Evolutionary conservation across 176 grass and related monocot genomes (phyloP).

Genomic region (Thalia dealbata): DNA sequence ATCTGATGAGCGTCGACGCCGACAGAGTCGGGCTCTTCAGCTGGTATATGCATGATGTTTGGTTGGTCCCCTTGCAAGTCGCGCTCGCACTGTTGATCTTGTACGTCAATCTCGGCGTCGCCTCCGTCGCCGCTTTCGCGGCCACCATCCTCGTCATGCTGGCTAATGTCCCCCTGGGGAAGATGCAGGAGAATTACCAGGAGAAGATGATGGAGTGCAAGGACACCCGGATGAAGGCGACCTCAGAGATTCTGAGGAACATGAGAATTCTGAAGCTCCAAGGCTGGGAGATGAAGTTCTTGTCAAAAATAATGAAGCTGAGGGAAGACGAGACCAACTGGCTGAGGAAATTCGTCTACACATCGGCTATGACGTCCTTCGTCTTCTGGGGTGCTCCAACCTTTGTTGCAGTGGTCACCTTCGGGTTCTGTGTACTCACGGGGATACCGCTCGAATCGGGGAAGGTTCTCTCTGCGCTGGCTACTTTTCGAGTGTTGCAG

Average conservation of each 20-base stretch:
- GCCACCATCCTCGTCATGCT: constrained; percentile 61
- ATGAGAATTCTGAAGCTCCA: constrained; percentile 82
- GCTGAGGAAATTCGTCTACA: constrained; percentile 60
- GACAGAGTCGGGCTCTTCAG: constrained; percentile 33
- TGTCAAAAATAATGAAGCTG: constrained; percentile 60
- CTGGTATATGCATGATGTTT: constrained; percentile 72
- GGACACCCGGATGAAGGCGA: constrained; percentile 71
- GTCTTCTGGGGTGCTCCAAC: constrained; percentile 48
- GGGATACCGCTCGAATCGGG: constrained; percentile 59
- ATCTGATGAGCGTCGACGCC: constrained; percentile 68
- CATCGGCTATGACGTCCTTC: constrained; percentile 22
- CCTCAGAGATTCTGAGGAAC: constrained; percentile 67
- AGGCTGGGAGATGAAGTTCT: constrained; percentile 87
- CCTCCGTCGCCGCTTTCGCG: constrained; percentile 37
- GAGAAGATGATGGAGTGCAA: constrained; percentile 22
- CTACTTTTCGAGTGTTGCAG: constrained; percentile 64
- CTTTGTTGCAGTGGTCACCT: constrained; percentile 65
- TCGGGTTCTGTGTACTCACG: constrained; percentile 43
- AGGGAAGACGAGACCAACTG: constrained; percentile 54
- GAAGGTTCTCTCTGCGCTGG: constrained; percentile 58
- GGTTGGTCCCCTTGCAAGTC: constrained; percentile 63
- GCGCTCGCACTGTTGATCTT: constrained; percentile 58
- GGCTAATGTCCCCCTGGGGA: constrained; percentile 52
- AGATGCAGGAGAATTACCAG: constrained; percentile 8
- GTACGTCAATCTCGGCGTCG: constrained; percentile 48